Evolutionary conservation across 177 flowering plant genomes (phyloP), one percentile per base, ranked within the genome.

Genomic region (Vitis hybrid): DNA sequence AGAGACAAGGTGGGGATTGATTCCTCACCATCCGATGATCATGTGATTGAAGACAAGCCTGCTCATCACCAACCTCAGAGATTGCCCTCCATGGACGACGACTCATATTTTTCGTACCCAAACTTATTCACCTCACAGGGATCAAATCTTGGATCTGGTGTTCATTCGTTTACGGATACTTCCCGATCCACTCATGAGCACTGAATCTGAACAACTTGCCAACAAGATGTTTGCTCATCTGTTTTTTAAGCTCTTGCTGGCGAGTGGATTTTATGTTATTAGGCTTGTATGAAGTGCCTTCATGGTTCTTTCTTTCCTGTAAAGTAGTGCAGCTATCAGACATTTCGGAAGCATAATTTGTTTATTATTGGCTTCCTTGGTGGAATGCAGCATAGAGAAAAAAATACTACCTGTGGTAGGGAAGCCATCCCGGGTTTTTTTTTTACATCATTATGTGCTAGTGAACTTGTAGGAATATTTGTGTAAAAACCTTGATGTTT

Each of bases 81-180:
- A 72, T 74, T 74, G 67, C 63, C 81, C 65, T 95, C 97, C 1
- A 73, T 89, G 87, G 98, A 92, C 12, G 96, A 94, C 50, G 99
- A 93, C 8, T 51, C 89, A 2, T 87, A 85, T 69, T 86, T 83
- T 66, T 82, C 99, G 8, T 93, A 95, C 75, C 99, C 98, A n/a
- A 91, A 90, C 80, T 72, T 95, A 74, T 95, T 95, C 68, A 70
- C 79, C 8, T 70, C 88, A 14, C 83, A 83, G 17, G 79, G 78
- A 13, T 60, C 86, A 15, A 77, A 76, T 56, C 75, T 52, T 32
- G 81, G 78, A 63, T 65, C 79, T 56, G 80, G 71, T 57, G 56
- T 45, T 73, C 77, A 73, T 66, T 61, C 75, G 60, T 15, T 64
- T n/a, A 64, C 56, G 9, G 77, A 80, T 34, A 70, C 72, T 68